Percentiles rank a stretch among this genome's conserved stretches.
phyloP scores from a whole-genome alignment of 2,329 filamentous ascomycete species.

The Phialophora verrucosa region DNA sequence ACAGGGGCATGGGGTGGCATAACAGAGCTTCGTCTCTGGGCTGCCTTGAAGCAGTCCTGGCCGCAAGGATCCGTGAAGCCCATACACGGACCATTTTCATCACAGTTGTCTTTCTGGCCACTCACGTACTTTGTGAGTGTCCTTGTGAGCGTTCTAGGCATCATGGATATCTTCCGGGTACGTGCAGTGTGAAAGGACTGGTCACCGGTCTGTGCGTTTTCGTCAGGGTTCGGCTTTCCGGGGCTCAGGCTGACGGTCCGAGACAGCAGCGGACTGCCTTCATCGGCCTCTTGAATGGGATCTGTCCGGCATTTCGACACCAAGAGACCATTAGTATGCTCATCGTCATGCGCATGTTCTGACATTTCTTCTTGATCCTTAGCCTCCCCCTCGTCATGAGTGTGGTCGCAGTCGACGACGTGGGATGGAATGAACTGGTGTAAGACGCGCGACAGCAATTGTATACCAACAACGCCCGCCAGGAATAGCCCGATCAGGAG shows the following conservation, averaged over 20 bases:
- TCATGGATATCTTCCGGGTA: constrained; percentile 44
- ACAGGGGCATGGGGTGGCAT: constrained; percentile 31
- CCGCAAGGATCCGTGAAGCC: constrained; percentile 68
- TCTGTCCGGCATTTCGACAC: constrained; percentile 18
- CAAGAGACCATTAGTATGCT: constrained; percentile 36
- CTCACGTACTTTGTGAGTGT: constrained; percentile 58
- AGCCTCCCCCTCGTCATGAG: constrained; percentile 48
- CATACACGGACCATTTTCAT: constrained; percentile 64
- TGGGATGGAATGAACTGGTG: constrained; percentile 57
- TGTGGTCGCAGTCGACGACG: constrained; percentile 55
- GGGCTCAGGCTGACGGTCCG: constrained; percentile 31
- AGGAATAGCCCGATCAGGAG: constrained; percentile 55
- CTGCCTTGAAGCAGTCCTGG: constrained; percentile 62
- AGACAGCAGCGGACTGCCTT: constrained; percentile 40
- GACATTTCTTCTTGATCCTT: constrained; percentile 38
- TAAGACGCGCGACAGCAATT: constrained; percentile 51
- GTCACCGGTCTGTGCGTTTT: constrained; percentile 24
- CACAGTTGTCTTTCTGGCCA: constrained; percentile 58
- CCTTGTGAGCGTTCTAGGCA: constrained; percentile 44
- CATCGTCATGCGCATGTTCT: constrained; percentile 38
- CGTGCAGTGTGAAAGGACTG: constrained; percentile 6
- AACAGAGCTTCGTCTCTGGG: constrained; percentile 38
- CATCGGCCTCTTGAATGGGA: constrained; percentile 23
- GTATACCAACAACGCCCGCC: constrained; percentile 55
- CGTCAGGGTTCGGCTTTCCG: constrained; percentile 16